phyloP scores from a whole-genome alignment of 2,329 filamentous ascomycete genomes.

The Coniochaeta sp. region DNA sequence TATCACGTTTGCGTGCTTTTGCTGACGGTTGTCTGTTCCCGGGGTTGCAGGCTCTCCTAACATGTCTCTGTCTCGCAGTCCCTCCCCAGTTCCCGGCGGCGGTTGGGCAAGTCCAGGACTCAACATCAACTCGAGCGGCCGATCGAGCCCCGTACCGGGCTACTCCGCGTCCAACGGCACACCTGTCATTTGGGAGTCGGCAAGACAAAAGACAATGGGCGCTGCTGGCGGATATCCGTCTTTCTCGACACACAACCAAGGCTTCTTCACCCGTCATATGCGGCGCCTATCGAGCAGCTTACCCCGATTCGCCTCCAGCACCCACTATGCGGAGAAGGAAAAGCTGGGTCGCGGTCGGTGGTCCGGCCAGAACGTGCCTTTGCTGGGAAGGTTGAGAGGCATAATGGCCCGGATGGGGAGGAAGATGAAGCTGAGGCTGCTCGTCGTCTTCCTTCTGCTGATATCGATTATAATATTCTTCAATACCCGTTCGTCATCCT shows the following conservation, averaged over 20 bases:
- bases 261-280: constrained; percentile 82
- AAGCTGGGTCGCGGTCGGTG: constrained; percentile 58
- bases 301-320: constrained; percentile 57
- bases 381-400: constrained; percentile 38
- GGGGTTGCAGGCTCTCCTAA: constrained; percentile 42
- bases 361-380: constrained; percentile 36
- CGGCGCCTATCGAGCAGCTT: constrained; percentile 73
- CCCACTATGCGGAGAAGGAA: constrained; percentile 67
- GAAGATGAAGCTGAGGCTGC: constrained; percentile 56
- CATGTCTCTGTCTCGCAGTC: constrained; percentile 85
- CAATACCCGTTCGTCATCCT: constrained; percentile 57
- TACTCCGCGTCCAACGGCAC: constrained; percentile 42
- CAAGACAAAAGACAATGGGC: constrained; percentile 68
- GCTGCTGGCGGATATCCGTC: constrained; percentile 64
- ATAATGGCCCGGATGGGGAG: constrained; percentile 48
- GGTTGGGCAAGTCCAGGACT: constrained; percentile 84
- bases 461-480: constrained; percentile 61
- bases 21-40: neutral
- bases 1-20: neutral
- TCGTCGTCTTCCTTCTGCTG: constrained; percentile 53
- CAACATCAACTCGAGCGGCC: constrained; percentile 61
- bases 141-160: constrained; percentile 55
- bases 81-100: constrained; percentile 75
- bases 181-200: constrained; percentile 71
- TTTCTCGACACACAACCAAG: constrained; percentile 73